Percentiles rank a stretch among this genome's conserved stretches.
Conservation (phyloP, 768 basidiomycete genomes). For the Hydnomerulius pinastri region DNA sequence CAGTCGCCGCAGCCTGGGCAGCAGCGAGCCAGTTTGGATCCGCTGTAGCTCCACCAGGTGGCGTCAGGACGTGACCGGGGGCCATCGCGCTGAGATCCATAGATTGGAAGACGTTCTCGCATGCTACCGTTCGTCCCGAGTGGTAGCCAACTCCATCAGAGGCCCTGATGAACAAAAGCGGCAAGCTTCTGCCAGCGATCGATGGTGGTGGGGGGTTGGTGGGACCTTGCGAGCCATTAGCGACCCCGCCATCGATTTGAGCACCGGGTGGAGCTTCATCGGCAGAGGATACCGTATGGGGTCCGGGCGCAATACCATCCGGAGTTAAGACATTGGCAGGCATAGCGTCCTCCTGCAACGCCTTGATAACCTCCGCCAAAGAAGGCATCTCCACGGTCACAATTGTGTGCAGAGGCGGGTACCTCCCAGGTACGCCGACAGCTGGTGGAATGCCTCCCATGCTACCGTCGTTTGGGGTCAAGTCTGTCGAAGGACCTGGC, state of each 20-base stretch:
- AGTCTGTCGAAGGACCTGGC: conserved; percentile 37
- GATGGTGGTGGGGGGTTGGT: conserved; percentile 42
- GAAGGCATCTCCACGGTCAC: conserved; percentile 87
- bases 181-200: conserved; percentile 71
- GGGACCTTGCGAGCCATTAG: conserved; percentile 21
- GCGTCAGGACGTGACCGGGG: conserved; percentile 45
- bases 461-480: conserved; percentile 28
- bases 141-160: conserved; percentile 88
- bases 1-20: conserved; percentile 66
- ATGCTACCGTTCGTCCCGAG: conserved; percentile 80
- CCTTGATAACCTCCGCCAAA: conserved; percentile 71
- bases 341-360: conserved; percentile 70
- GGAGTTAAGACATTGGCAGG: conserved; percentile 38
- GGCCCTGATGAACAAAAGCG: conserved; percentile 78
- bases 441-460: conserved; percentile 17
- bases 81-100: conserved; percentile 61
- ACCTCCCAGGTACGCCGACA: conserved; percentile 43
- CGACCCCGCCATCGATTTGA: conserved; percentile 27
- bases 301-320: conserved; percentile 40
- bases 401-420: conserved; percentile 69
- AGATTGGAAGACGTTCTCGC: conserved; percentile 76
- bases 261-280: conserved; percentile 29
- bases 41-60: conserved; percentile 44
- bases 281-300: conserved; percentile 33
- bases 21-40: conserved; percentile 75